These are phyloP conservation scores for Eucalyptus cloeziana DNA, from an alignment of 345 rosid species.

Conservation along the genomic window DNA sequence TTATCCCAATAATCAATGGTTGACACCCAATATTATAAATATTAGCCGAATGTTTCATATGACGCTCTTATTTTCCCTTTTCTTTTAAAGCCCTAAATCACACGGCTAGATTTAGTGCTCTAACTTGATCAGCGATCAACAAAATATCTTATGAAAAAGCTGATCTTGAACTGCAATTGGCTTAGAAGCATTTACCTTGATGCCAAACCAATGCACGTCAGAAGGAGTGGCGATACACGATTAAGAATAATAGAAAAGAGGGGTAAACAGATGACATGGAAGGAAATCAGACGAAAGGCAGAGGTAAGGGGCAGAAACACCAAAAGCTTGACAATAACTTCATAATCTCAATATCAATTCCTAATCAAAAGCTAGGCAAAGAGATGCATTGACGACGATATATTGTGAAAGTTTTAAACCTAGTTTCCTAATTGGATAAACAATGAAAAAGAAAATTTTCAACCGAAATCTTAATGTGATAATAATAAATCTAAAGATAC, in stretches of 20 bases:
- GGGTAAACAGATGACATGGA: background rate
- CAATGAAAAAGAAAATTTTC: too few relatives aligned
- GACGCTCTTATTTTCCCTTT: background rate
- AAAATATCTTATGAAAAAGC: too few relatives aligned
- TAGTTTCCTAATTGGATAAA: too few relatives aligned
- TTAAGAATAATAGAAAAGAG: background rate
- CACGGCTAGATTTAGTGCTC: background rate
- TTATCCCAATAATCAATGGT: background rate
- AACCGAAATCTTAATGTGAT: too few relatives aligned
- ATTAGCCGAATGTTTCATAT: background rate
- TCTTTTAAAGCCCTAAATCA: background rate
- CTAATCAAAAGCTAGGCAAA: too few relatives aligned
- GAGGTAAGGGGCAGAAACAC: background rate
- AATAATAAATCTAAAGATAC: too few relatives aligned
- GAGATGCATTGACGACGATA: too few relatives aligned
- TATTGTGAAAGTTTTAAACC: too few relatives aligned
- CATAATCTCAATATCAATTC: too few relatives aligned
- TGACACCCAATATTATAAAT: background rate
- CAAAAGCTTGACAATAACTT: background rate
- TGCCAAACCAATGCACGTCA: background rate
- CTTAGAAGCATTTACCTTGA: background rate
- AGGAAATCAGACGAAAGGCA: background rate
- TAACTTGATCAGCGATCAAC: background rate
- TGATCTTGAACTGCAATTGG: background rate
- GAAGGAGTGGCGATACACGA: background rate